Evolutionary conservation across 2,329 filamentous ascomycete genomes (phyloP).

Genomic region (Berkeleyomyces rouxiae): DNA sequence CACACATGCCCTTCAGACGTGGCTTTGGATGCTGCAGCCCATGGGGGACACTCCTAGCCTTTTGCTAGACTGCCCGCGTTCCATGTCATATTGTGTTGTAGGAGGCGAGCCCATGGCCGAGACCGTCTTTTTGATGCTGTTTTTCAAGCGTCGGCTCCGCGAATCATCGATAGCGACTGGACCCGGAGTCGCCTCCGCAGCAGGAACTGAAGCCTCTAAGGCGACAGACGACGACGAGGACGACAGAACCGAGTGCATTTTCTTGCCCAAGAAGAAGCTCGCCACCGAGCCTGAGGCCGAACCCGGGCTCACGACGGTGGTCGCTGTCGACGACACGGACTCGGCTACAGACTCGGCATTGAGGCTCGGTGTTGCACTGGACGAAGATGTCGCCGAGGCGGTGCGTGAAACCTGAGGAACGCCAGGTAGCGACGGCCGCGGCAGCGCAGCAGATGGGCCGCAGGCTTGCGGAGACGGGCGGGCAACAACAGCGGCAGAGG

Average conservation of each 20-base stretch:
- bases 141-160: slow-evolving; percentile 10
- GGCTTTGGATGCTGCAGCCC: slow-evolving; percentile 9
- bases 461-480: not conserved
- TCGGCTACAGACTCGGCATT: slow-evolving; percentile 8
- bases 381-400: slow-evolving; percentile 3
- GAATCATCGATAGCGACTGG: not conserved
- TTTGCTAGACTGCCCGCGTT: slow-evolving; percentile 13
- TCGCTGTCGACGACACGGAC: slow-evolving; percentile 4
- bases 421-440: not conserved
- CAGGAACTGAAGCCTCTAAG: not conserved
- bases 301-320: not conserved
- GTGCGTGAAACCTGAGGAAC: slow-evolving; percentile 5
- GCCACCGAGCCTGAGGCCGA: not conserved
- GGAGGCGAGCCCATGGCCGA: slow-evolving; percentile 15
- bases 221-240: not conserved
- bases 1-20: slow-evolving; percentile 8
- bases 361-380: not conserved
- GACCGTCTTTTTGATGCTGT: slow-evolving; percentile 13
- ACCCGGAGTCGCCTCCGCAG: not conserved
- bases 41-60: slow-evolving; percentile 13
- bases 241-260: not conserved
- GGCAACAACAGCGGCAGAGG: too few relatives aligned
- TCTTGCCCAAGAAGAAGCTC: not conserved
- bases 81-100: slow-evolving; percentile 13
- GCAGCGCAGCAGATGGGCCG: not conserved